Evolutionary conservation across 495 filamentous ascomycete species (phyloP), one percentile per base, ranked within the genome.

Genomic region (Aspergillus ellipticus): DNA sequence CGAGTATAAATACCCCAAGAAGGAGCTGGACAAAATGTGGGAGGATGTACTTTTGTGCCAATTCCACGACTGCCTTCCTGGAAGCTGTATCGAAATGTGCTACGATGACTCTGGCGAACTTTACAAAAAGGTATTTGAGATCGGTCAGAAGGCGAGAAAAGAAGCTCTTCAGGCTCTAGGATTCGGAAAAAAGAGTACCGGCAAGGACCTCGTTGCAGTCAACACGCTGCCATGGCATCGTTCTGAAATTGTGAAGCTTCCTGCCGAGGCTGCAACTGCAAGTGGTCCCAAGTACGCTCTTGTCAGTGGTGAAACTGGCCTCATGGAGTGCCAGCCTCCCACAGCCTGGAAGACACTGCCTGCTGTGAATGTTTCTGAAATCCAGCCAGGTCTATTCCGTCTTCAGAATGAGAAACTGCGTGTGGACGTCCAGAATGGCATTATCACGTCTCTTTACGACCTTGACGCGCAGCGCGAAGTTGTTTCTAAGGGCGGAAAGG

Each of bases 21-120:
- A 87, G 63, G 80, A 91, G 15, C 83, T 98, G 47, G 94, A 98
- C 66, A 79, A 86, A 45, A 91, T 98, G 85, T 98, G 94, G 94
- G 93, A 98, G 72, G 78, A 74, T 22, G 77, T 84, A 0, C 79
- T 95, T 10, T 82, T 96, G 16, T 96, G 92, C 62, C 94, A 98
- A 61, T 97, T 97, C 77, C 94, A 98, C 64, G 94, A 98, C 66
- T 96, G 93, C 66, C 75, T 98, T 33, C 94, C 94, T 9, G 94
- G 94, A n/a, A 95, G 88, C 65, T 86, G 84, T 16, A 97, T 98
- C 57, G 91, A 93, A 67, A 96, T 98, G 92, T 93, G 89, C 67
- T 97, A 97, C 66, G 87, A 90, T 63, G 94, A 98, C 60, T 94
- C 90, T 0, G 86, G 96, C 62, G 78, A 90, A 79, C 74, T 96